A percentile compares a stretch with the other conserved stretches of the same genome.
Conservation (phyloP, 768 basidiomycete genomes). For the Paxillus ammoniavirescens region DNA sequence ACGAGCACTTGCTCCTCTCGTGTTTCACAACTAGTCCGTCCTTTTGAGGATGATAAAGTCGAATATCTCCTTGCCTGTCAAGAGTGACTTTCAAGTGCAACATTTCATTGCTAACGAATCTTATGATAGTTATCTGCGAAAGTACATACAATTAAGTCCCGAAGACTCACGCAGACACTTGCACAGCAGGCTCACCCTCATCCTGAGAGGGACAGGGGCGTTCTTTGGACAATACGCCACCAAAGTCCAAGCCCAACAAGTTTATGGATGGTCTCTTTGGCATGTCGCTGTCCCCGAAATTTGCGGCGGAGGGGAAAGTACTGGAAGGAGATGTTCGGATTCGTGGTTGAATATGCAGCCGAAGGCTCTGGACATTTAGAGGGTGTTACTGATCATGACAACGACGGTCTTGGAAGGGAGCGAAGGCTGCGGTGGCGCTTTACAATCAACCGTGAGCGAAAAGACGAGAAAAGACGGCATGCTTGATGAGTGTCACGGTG, state of each 20-base stretch:
- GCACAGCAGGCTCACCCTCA: conserved; percentile 21
- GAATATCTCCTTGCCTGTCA: conserved; percentile 12
- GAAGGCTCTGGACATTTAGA: too few species aligned
- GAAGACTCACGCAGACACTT: conserved; percentile 8
- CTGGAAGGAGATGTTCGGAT: too few species aligned
- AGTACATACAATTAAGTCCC: conserved; percentile 14
- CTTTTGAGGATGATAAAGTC: conserved; percentile 15
- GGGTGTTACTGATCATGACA: too few species aligned
- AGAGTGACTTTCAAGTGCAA: conserved; percentile 21
- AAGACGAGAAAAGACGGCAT: too few species aligned
- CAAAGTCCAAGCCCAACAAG: neutral
- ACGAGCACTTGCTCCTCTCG: too few species aligned
- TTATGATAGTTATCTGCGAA: conserved; percentile 12
- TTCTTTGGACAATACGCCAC: conserved; percentile 21
- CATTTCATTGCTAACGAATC: conserved; percentile 12
- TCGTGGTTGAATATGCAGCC: too few species aligned
- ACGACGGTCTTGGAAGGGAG: too few species aligned
- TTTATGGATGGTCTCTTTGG: neutral
- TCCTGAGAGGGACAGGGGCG: neutral
- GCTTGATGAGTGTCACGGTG: too few species aligned
- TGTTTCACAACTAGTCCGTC: conserved; percentile 19
- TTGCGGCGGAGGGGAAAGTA: neutral
- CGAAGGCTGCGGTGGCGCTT: too few species aligned
- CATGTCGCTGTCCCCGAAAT: neutral
- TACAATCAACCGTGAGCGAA: too few species aligned